Base-by-base conservation (phyloP, 163 green algal genomes). In the Scenedesmus sp. region DNA sequence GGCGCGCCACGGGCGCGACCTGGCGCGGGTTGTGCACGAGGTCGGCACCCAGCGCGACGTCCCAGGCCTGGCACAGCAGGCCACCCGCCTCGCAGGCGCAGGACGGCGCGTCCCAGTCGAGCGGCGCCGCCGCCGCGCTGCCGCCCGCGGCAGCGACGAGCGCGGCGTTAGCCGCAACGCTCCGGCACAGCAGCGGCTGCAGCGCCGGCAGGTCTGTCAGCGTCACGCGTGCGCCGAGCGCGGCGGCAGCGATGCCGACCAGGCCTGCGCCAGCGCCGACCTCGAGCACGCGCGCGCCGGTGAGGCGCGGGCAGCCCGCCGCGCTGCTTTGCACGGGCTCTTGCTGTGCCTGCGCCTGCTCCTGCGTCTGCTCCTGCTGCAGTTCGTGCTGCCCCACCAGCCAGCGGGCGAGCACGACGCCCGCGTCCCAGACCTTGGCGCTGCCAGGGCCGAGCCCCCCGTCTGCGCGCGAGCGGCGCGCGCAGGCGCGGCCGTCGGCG, bases 181-280 rank as follows among this genome's bases (percentile, higher is more conserved):
- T 80, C 10, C 20, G 26, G 10, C 3, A 17, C 13, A 80, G 71
- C 58, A 80, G 58, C 45, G 29, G 71, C 71, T 64, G 71, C 58
- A 80, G 2, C 71, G 62, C 20, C 67, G 45, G 58, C 47, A 72
- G 44, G 22, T 80, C 71, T 24, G 71, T 80, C 2, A 72, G 71
- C 6, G 45, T 63, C 3, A 80, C 71, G 31, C 39, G 45, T 20
- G 58, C 71, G 10, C 71, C 71, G 15, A 63, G 29, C 28, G 71
- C 71, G 42, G 71, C 71, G 11, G 71, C 71, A 45, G 71, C 60
- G 2, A 80, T 60, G 71, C 71, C 71, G 4, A 64, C 71, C n/a
- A 80, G 29, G 18, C 71, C 71, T 53, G 71, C 71, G 22, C 71
- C 71, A 39, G 58, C 7, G 5, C 71, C 71, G 2, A 80, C 20